Evolutionary conservation across 257 asterid genomes (phyloP), one percentile per base, ranked within the genome.

Genomic region (Ocimum tenuiflorum): DNA sequence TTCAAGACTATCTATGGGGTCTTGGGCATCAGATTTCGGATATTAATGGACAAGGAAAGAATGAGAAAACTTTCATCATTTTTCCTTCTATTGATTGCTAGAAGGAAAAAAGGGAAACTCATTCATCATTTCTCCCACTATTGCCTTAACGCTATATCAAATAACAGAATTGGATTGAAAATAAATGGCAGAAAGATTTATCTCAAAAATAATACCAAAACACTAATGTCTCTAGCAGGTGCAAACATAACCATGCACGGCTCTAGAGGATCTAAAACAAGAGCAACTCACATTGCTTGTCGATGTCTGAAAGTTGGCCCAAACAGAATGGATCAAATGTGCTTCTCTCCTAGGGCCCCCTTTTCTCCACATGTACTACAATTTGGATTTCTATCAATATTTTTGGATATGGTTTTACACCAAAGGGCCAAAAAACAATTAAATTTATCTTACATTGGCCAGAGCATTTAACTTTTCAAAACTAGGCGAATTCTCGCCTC

Each of bases 241-340:
- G 39, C 38, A 47, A 58, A n/a, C 22, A 64, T 45, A 33, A 53
- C 43, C 49, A 56, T 27, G 2, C 39, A 47, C 53, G 59, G 15
- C 6, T 10, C 35, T 47, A 48, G 20, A 31, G 52, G 58, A 51
- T 62, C 58, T 18, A 53, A n/a, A 49, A 54, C 22, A 46, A 29
- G 66, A 61, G n/a, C n/a, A n/a, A 91, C 74, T 69, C 51, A 69
- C 98, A 79, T 91, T 91, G 79, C 75, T 77, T 58, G 86, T 56
- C 41, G 88, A 87, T 36, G 95, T 85, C 85, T 91, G 98, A 79
- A 91, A 91, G 74, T 91, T 91, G 43, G 89, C 96, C 98, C 96
- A 91, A 54, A 91, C 81, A 27, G 98, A 91, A 80, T 91, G 98
- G 59, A 91, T 77, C 74, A 89, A 78, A 80, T 85, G 83, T 71